Evolutionary conservation across 1,284 basidiomycete species (phyloP), one percentile per base, ranked within the genome.

Genomic region (Singerocomus inundabilis): DNA sequence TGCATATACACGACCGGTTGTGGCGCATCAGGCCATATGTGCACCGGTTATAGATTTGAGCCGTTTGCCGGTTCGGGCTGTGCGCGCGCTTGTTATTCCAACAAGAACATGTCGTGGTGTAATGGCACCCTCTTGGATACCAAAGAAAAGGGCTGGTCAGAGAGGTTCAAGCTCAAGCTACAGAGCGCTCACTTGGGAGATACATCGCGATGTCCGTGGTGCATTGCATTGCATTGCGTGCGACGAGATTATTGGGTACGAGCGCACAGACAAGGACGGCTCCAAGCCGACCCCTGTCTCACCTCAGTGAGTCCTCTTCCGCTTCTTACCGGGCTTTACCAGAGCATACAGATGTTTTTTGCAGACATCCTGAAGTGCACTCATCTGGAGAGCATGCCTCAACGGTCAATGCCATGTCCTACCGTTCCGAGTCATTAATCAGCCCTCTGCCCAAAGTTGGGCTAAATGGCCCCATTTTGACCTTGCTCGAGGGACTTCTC

Each of bases 401-500:
- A 8, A 18, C 30, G 9, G 53, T 34, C 5, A 39, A 40, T 13
- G 16, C 13, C 15, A 5, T 16, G 0, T 30, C 5, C 28, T 6
- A 25, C 25, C 25, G 5, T 16, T 33, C 39, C 21, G 16, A 9
- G 10, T 16, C 41, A 11, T 24, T 11, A 7, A 37, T 25, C 2
- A 33, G 11, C n/a, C 26, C 30, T 15, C 31, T 13, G 18, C 12
- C 29, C n/a, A 21, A 24, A 21, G 15, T 24, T 13, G 15, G n/a
- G 13, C 28, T n/a, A 24, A 28, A 42, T 29, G 42, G 18, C 25
- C 56, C 57, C 32, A 53, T 61, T 30, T 48, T 40, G n/a, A 31
- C 10, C 10, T 46, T 59, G 32, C 15, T 60, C 2, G 58, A 62
- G 32, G 58, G 63, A 39, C 41, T 59, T 15, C 58, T 59, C 16